Base-by-base conservation (phyloP, 2,329 filamentous ascomycete species). In the Microcyclosporella mali region DNA sequence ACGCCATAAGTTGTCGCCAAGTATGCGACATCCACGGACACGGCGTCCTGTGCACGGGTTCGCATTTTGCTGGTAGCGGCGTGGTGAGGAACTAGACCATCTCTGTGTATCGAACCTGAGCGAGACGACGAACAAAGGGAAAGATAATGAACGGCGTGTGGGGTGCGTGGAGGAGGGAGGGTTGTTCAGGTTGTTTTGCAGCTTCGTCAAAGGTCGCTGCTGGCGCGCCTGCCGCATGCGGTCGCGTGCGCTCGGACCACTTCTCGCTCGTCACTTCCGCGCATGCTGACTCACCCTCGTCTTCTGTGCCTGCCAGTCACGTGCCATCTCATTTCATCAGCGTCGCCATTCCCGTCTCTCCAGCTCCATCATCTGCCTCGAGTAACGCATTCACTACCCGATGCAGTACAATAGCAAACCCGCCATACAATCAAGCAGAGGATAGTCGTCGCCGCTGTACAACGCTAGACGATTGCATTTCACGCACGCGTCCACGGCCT, bases 1-100 rank as follows among this genome's bases (percentile, higher is more conserved):
- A 89, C 69, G 60, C 78, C 76, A 58, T 85, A 78, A 60, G 86
- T 82, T 63, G 78, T 75, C 63, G 84, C 81, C 57, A 90, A 70
- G 68, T 85, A 88, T 66, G 76, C 77, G 54, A 82, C 70, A 69
- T 90, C 85, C 59, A 88, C 68, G 53, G 66, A 70, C 50, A 72
- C 72, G 28, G 50, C 58, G 41, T 54, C 60, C 52, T 56, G 53
- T 29, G 57, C 57, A 45, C 62, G 57, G 27, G 61, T 65, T 47
- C 62, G 56, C 80, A 84, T 84, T 53, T 46, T 68, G 51, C 18
- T 36, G 16, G 15, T 36, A 27, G 16, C 32, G 18, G n/a, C 43
- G 32, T 17, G 7, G 11, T 25, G 29, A 16, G 18, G 33, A 21
- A 21, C 47, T 36, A 53, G 21, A 49, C 40, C 51, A 53, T 53